phyloP scores from a whole-genome alignment of 148 eudicot species.

The Vaccinium vitisidaea region DNA sequence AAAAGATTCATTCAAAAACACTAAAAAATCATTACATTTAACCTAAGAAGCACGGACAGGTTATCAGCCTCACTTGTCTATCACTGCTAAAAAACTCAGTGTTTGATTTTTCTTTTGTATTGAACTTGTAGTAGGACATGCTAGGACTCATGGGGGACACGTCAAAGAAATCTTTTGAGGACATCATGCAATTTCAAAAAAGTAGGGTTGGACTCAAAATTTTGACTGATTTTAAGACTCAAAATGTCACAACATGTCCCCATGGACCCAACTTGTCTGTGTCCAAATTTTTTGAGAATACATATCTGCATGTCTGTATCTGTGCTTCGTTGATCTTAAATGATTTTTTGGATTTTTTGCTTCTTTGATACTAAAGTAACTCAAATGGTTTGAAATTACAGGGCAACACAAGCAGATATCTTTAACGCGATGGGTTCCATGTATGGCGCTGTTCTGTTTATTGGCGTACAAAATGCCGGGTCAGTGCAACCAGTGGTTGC shows the following conservation, averaged over 20 bases:
- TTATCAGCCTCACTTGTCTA: neutral
- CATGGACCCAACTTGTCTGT: neutral
- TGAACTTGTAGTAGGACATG: too few relatives aligned
- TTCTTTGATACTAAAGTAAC: neutral
- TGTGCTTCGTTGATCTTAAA: too few relatives aligned
- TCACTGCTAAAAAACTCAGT: too few relatives aligned
- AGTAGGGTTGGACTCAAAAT: too few relatives aligned
- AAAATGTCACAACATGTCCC: neutral
- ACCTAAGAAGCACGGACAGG: too few relatives aligned
- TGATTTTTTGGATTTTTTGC: neutral
- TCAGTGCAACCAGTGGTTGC: constrained; percentile 58
- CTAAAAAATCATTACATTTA: neutral
- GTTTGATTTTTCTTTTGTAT: too few relatives aligned
- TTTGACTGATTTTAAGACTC: too few relatives aligned
- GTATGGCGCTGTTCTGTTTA: constrained; percentile 44
- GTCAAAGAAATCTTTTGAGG: too few relatives aligned
- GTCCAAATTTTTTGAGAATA: neutral
- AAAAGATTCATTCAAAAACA: constrained; percentile 41
- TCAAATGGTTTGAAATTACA: neutral
- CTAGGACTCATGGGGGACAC: too few relatives aligned
- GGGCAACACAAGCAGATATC: constrained; percentile 25
- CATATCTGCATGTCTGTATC: too few relatives aligned
- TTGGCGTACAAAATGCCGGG: constrained; percentile 44
- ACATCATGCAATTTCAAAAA: neutral
- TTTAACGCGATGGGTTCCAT: constrained; percentile 56